A percentile compares a stretch with the other conserved stretches of the same genome.
phyloP scores from a whole-genome alignment of 192 early-diverging fungal genomes.

The Pilaira anomala region DNA sequence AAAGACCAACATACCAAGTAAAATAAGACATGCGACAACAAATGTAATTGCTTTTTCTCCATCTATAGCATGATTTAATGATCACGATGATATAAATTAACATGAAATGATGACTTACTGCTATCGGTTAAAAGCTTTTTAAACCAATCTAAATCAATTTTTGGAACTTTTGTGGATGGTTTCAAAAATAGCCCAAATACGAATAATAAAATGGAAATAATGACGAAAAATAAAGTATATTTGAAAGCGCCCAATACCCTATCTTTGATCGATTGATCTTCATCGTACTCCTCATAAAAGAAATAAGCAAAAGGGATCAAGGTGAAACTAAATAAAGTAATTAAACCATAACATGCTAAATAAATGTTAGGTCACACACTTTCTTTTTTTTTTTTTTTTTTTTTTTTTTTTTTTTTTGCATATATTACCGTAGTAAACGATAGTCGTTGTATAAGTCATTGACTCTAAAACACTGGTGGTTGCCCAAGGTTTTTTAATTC shows the following conservation, averaged over 20 bases:
- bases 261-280: slow-evolving; percentile 30
- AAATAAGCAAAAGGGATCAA: slow-evolving; percentile 63
- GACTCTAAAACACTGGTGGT: slow-evolving; percentile 43
- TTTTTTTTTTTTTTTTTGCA: slow-evolving; percentile 1
- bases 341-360: slow-evolving; percentile 46
- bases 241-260: slow-evolving; percentile 46
- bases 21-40: slow-evolving; percentile 42
- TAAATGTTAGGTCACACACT: background rate
- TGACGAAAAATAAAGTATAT: slow-evolving; percentile 54
- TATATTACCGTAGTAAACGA: slow-evolving; percentile 49
- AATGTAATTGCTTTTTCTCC: slow-evolving; percentile 47
- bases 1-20: slow-evolving; percentile 52
- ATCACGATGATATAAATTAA: no score
- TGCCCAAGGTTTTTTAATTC: slow-evolving; percentile 57
- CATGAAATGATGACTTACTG: slow-evolving; percentile 46
- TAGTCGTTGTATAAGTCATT: slow-evolving; percentile 38
- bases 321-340: slow-evolving; percentile 45
- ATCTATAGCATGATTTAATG: no score
- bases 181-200: slow-evolving; percentile 50
- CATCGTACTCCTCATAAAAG: slow-evolving; percentile 56
- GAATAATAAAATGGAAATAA: slow-evolving; percentile 45
- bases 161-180: slow-evolving; percentile 25
- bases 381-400: background rate
- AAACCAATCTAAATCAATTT: slow-evolving; percentile 52
- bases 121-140: slow-evolving; percentile 41